Conservation (phyloP, 2,329 filamentous ascomycete genomes). For the Talaromyces sp. region DNA sequence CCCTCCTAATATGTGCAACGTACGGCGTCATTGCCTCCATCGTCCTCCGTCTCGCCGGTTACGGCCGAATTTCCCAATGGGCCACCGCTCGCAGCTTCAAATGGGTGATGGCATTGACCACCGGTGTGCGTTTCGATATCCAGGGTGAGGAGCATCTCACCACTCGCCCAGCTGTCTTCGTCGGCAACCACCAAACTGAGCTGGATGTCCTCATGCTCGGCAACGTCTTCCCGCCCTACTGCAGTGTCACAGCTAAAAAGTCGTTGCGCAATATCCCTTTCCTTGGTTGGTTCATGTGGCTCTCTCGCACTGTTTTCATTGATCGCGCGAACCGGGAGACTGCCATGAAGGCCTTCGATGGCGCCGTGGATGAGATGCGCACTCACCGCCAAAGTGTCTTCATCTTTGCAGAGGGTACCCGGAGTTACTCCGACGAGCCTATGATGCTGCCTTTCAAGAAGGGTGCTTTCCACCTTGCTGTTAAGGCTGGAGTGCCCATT, state of each 20-base stretch:
- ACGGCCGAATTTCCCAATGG: conserved; percentile 82
- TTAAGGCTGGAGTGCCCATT: conserved; percentile 91
- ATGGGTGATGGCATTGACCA: conserved; percentile 71
- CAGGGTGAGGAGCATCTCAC: conserved; percentile 67
- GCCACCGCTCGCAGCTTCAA: conserved; percentile 78
- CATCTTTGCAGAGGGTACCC: conserved; percentile 76
- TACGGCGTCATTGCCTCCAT: conserved; percentile 79
- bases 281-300: conserved; percentile 90
- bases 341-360: conserved; percentile 81
- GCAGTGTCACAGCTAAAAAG: conserved; percentile 89
- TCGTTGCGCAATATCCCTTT: conserved; percentile 78
- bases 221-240: conserved; percentile 84
- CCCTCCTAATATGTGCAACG: conserved; percentile 55
- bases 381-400: conserved; percentile 63
- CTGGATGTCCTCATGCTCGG: conserved; percentile 93
- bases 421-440: conserved; percentile 82
- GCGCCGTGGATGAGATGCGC: conserved; percentile 79
- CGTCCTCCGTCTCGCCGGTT: conserved; percentile 69
- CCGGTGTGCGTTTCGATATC: conserved; percentile 74
- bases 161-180: conserved; percentile 81
- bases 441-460: conserved; percentile 96
- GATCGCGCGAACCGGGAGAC: conserved; percentile 83
- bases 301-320: conserved; percentile 92
- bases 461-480: conserved; percentile 92
- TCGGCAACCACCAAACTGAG: conserved; percentile 96